phyloP scores from a whole-genome alignment of 2,329 filamentous ascomycete genomes.

The Thielaviopsis musarum region DNA sequence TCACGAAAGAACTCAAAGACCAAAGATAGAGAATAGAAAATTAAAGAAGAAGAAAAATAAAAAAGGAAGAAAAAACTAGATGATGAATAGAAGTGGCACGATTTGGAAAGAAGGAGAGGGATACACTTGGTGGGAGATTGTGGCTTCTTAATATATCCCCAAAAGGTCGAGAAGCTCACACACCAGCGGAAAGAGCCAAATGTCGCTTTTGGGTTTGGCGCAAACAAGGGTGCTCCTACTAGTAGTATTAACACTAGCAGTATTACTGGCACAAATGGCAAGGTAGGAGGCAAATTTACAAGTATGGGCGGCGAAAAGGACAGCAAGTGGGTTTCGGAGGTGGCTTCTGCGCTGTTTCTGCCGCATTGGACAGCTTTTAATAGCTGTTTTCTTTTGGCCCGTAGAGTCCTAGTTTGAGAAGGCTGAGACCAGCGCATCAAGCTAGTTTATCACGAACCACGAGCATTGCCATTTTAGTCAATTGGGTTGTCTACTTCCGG shows the following conservation, averaged over 20 bases:
- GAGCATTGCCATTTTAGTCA: too few relatives aligned
- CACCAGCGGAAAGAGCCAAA: neutral
- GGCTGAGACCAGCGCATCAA: too few relatives aligned
- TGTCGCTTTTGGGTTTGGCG: neutral
- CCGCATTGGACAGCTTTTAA: too few relatives aligned
- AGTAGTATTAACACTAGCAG: too few relatives aligned
- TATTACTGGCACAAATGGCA: too few relatives aligned
- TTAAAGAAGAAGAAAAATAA: too few relatives aligned
- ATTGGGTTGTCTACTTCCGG: too few relatives aligned
- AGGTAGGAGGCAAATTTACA: too few relatives aligned
- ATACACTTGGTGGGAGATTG: neutral
- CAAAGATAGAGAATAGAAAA: neutral
- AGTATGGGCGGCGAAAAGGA: constrained; percentile 11
- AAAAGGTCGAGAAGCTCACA: neutral
- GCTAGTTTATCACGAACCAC: too few relatives aligned
- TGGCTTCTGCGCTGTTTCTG: too few relatives aligned
- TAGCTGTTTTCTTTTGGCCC: too few relatives aligned
- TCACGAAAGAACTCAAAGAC: neutral
- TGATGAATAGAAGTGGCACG: neutral
- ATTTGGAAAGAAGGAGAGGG: neutral
- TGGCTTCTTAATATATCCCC: neutral
- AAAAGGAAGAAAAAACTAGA: neutral
- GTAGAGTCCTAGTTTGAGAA: too few relatives aligned
- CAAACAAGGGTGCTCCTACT: neutral
- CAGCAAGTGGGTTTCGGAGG: constrained; percentile 12